Base-by-base conservation (phyloP, 148 eudicot genomes). In the Rhododendron molle region DNA sequence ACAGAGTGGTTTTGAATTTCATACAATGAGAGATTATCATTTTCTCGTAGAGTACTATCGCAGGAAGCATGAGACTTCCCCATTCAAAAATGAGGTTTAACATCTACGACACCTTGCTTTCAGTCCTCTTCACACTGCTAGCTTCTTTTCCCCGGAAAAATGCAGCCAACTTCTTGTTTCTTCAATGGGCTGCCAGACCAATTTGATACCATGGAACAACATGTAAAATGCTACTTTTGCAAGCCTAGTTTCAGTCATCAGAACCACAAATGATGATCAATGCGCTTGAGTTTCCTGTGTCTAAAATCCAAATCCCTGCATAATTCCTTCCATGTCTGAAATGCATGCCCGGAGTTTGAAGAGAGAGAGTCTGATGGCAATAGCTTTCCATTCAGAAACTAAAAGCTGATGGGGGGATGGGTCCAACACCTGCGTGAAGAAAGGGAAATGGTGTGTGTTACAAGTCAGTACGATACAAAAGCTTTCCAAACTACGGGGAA, bases 401-500 rank as follows among this genome's bases (percentile, higher is more conserved):
- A 82, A 32, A 83, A 62, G n/a, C 81, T 85, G 34, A 67, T n/a
- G 72, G 72, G 72, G 72, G 72, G 69, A 88, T 49, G 16, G 90
- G 92, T 60, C 92, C 90, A 16, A 84, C 50, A 44, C 92, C 92
- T 90, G 87, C 52, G 28, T 47, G 44, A 85, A 78, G 44, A 56
- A 32, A 76, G 10, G 83, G 18, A 67, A 23, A 21, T 26, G 26
- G 38, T 34, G n/a, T 50, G 13, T 32, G 15, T 82, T 52, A 46
- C 4, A 26, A 13, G 7, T 52, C 43, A 49, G 32, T 12, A 12
- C 1, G 1, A 10, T 14, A 46, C 30, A 50, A 36, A 34, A 74
- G n/a, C 46, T 7, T 40, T 10, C 14, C 30, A 65, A 67, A 11
- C 14, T 10, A 11, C 16, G 3, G 5, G 32, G 32, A 76, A 0